Percentiles rank a stretch among this genome's conserved stretches.
Evolutionary conservation across 768 basidiomycete species (phyloP).

Genomic region (Trametes cubensis): DNA sequence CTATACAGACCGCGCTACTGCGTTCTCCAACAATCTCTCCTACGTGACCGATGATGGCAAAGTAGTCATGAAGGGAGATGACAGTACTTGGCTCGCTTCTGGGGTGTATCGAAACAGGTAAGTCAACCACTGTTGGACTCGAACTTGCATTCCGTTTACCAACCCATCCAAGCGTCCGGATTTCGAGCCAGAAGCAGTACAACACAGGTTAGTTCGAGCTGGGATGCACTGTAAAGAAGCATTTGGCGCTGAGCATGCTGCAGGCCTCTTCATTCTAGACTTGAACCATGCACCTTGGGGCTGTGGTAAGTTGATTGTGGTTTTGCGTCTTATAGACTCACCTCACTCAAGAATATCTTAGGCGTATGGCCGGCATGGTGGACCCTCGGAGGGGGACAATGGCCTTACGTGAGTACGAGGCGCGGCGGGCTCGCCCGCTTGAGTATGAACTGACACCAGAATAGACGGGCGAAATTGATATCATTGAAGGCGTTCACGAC

Average conservation of each 20-base stretch:
- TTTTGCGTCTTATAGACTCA: background rate
- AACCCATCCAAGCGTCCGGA: constrained; percentile 61
- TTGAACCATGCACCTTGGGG: constrained; percentile 86
- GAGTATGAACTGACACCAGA: background rate
- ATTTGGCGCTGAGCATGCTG: background rate
- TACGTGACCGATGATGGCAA: constrained; percentile 59
- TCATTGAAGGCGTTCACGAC: constrained; percentile 84
- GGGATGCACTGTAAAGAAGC: background rate
- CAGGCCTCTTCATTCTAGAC: constrained; percentile 79
- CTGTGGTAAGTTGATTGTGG: constrained; percentile 58
- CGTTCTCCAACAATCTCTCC: constrained; percentile 55
- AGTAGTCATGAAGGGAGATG: constrained; percentile 79
- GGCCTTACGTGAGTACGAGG: constrained; percentile 59
- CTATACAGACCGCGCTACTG: constrained; percentile 59
- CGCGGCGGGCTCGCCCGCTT: constrained; percentile 16
- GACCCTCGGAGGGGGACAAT: constrained; percentile 60
- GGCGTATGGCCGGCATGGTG: constrained; percentile 87
- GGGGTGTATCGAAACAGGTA: constrained; percentile 68
- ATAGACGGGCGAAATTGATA: constrained; percentile 80
- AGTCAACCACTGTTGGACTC: background rate
- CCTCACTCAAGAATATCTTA: constrained; percentile 30
- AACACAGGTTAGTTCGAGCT: constrained; percentile 58
- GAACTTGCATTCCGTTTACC: background rate
- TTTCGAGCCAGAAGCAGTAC: constrained; percentile 64
- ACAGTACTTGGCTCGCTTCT: constrained; percentile 54